phyloP scores from a whole-genome alignment of 2,329 filamentous ascomycete genomes.

The Fusarium oligoseptatum region DNA sequence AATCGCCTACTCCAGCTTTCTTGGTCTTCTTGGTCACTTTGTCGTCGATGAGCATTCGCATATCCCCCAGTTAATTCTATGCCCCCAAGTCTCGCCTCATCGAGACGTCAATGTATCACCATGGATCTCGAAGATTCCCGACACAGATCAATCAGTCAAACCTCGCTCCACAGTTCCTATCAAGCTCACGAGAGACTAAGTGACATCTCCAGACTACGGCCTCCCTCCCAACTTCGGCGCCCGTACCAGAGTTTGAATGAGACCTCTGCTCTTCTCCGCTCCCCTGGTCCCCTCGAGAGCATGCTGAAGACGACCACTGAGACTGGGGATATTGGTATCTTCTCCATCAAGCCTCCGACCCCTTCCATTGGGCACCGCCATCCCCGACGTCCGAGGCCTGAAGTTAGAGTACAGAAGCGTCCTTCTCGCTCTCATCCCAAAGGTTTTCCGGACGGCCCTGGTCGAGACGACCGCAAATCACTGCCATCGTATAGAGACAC shows the following conservation, averaged over 20 bases:
- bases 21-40: slow-evolving; percentile 41
- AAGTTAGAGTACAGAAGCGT: slow-evolving; percentile 48
- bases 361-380: slow-evolving; percentile 51
- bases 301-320: slow-evolving; percentile 77
- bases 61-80: slow-evolving; percentile 37
- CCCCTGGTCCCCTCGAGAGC: slow-evolving; percentile 69
- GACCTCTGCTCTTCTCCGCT: slow-evolving; percentile 58
- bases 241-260: slow-evolving; percentile 61
- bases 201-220: slow-evolving; percentile 33
- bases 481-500: slow-evolving; percentile 65
- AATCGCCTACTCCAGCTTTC: slow-evolving; percentile 33
- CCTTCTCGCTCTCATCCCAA: slow-evolving; percentile 47
- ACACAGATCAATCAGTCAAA: slow-evolving; percentile 57
- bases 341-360: slow-evolving; percentile 61
- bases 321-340: slow-evolving; percentile 73
- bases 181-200: slow-evolving; percentile 42
- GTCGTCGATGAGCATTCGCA: slow-evolving; percentile 35
- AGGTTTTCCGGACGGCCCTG: slow-evolving; percentile 49
- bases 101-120: slow-evolving; percentile 16
- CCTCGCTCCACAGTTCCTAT: slow-evolving; percentile 53
- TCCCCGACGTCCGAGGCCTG: slow-evolving; percentile 46
- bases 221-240: slow-evolving; percentile 49
- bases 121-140: slow-evolving; percentile 50
- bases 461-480: slow-evolving; percentile 58
- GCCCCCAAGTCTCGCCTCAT: slow-evolving; percentile 15